Evolutionary conservation across 2,329 filamentous ascomycete species (phyloP), one percentile per base, ranked within the genome.

Genomic region (Aspergillus pseudotamarii): DNA sequence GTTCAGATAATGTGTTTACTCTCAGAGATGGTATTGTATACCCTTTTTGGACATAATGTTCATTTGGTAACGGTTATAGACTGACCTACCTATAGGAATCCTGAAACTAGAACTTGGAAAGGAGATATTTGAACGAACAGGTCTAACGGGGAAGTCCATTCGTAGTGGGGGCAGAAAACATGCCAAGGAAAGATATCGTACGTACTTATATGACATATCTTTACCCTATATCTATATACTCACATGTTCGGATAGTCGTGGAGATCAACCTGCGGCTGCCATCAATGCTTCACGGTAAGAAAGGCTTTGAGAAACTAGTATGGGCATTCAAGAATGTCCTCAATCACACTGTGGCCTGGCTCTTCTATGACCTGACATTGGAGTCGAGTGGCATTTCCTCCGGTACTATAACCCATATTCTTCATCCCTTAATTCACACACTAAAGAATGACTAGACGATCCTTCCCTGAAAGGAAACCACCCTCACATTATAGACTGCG

Each of bases 281-380:
- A 0, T 89, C 89, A 0, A 97, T 97, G 92, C 76, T 92, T 9
- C 89, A 89, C 59, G 93, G 93, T 4, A 95, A 93, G 75, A 93
- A 91, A 67, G 90, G 89, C 0, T 97, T 96, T 71, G 89, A 94
- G 66, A 84, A 92, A 53, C 81, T 97, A 16, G 76, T 89, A 8
- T 91, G 91, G 83, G 92, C 93, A 16, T 93, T 89, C 75, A 89
- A 90, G 70, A 92, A 93, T 66, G 92, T 92, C 26, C 82, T 97
- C 26, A 86, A 85, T 56, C 79, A 83, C 51, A 87, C 89, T 1
- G 72, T 89, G 26, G 86, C 86, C 1, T 97, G 94, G 93, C 80
- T 98, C 0, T 94, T 95, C 70, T 89, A 85, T 71, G 90, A 93
- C 70, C 75, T 89, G 23, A 67, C 69, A 12, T 56, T 57, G 34